These are phyloP conservation scores for Glycine soja DNA, from an alignment of 306 rosid genomes.

Conservation along the genomic window DNA sequence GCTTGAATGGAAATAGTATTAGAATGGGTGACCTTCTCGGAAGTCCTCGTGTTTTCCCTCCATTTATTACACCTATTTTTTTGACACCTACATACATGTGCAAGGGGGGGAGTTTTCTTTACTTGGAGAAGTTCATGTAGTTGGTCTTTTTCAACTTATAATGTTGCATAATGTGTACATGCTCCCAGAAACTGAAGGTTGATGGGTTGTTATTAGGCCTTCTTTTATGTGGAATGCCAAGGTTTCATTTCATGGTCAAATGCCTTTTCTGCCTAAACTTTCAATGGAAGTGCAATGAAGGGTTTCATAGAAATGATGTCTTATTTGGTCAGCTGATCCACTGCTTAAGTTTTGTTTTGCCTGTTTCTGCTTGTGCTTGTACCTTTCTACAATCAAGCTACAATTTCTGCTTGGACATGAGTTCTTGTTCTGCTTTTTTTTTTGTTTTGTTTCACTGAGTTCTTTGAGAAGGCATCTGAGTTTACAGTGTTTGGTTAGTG, in stretches of 20 bases:
- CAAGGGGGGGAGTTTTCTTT: slow-evolving; percentile 39
- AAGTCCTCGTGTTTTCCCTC: not conserved
- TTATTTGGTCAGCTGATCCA: slow-evolving; percentile 38
- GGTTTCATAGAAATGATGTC: slow-evolving; percentile 29
- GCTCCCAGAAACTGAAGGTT: not conserved
- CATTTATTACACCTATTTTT: slow-evolving; percentile 25
- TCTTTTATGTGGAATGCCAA: slow-evolving; percentile 30
- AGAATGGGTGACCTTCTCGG: too few species aligned
- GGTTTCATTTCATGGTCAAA: slow-evolving; percentile 33
- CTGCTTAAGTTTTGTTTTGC: slow-evolving; percentile 38
- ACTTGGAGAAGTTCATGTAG: slow-evolving; percentile 37
- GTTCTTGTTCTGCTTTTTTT: slow-evolving; percentile 9
- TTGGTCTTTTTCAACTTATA: slow-evolving; percentile 22
- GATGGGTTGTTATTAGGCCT: slow-evolving; percentile 2
- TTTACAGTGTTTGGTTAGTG: slow-evolving; percentile 42
- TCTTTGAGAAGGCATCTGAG: slow-evolving; percentile 38
- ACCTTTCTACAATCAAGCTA: slow-evolving; percentile 14
- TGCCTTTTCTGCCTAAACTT: slow-evolving; percentile 23
- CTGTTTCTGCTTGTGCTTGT: slow-evolving; percentile 41
- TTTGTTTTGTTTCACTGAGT: slow-evolving; percentile 23
- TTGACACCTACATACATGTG: slow-evolving; percentile 26
- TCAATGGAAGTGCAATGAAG: slow-evolving; percentile 11
- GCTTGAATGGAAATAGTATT: too few species aligned
- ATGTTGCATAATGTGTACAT: slow-evolving; percentile 30
- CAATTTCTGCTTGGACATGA: not conserved